Base-by-base conservation (phyloP, 2,329 filamentous ascomycete species). In the Diaporthe sp. region DNA sequence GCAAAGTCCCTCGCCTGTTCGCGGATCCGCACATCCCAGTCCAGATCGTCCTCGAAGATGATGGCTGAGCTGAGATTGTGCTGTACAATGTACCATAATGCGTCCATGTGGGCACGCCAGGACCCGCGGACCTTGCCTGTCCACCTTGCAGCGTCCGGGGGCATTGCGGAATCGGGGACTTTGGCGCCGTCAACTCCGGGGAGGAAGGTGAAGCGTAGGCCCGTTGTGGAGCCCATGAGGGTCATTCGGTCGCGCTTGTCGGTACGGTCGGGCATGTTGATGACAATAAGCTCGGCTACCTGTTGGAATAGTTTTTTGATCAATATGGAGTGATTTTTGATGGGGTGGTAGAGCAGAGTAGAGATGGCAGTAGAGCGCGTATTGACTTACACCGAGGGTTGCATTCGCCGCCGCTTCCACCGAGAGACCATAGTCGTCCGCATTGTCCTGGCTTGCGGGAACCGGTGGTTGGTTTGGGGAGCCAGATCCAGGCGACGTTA, bases 41-140 rank as follows among this genome's bases (percentile, higher is more conserved):
- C 89, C 27, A 85, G 84, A 72, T 91, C 89, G 77, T 91, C 89
- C 77, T 91, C 89, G 35, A 91, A 78, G 37, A 91, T 87, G 2
- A 91, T 80, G 0, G 87, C 88, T 1, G 85, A 87, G 1, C 82
- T 80, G 3, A 88, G 76, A 53, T 85, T 84, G 15, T 84, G 79
- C n/a, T 84, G 81, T 17, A 90, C 82, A 17, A 90, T 81, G 17
- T 66, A 51, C 44, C 44, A 66, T n/a, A 51, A 44, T 13, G 44
- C 44, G n/a, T 66, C 63, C 63, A 66, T 51, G 30, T 51, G 63
- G 22, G 63, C 63, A 1, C 63, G 44, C 63, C 63, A 66, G 7
- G 63, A 51, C 8, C 9, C 63, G 63, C 63, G 63, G 44, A 66
- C 63, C 63, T 66, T 66, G 13, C 63, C 63, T 10, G 63, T 66